Evolutionary conservation across 2,329 filamentous ascomycete genomes (phyloP), one percentile per base, ranked within the genome.

Genomic region (Talaromyces sp.): DNA sequence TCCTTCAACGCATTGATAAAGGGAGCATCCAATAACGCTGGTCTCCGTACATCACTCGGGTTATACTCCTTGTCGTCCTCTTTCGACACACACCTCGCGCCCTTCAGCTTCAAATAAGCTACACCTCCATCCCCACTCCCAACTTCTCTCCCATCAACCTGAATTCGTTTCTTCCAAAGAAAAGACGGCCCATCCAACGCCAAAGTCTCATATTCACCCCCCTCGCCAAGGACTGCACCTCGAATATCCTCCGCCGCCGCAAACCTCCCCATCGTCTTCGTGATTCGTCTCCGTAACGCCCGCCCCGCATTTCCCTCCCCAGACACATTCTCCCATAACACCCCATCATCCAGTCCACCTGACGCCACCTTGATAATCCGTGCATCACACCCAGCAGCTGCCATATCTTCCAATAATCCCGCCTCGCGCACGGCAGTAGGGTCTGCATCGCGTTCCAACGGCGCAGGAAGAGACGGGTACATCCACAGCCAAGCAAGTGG

Each of bases 161-260:
- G 76, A 56, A 97, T 88, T 47, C 80, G 82, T 59, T 80, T 82
- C 73, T 83, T 87, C 81, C 94, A 97, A 54, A 97, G 70, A 45
- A 77, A 75, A 0, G 67, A 64, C 8, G 93, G 93, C 10, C 93
- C 94, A 72, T 91, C 85, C 32, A 97, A 67, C 40, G 94, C 91
- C 47, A 97, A 77, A 27, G 91, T 97, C 80, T 97, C 94, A 72
- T 95, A 97, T 77, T 97, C 94, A 3, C 94, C 94, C 5, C 94
- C 94, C 70, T 97, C 94, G 1, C 94, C 94, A 16, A 97, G 75
- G 9, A 92, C 84, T 8, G 89, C 88, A 0, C 89, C 91, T 76
- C 55, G 82, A 77, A 65, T 75, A 77, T 56, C 81, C 75, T 40
- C 88, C 35, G 65, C 64, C 5, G 55, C 62, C 13, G 68, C 88